Evolutionary conservation across 495 filamentous ascomycete species (phyloP).

Genomic region (Xylaria scruposa): DNA sequence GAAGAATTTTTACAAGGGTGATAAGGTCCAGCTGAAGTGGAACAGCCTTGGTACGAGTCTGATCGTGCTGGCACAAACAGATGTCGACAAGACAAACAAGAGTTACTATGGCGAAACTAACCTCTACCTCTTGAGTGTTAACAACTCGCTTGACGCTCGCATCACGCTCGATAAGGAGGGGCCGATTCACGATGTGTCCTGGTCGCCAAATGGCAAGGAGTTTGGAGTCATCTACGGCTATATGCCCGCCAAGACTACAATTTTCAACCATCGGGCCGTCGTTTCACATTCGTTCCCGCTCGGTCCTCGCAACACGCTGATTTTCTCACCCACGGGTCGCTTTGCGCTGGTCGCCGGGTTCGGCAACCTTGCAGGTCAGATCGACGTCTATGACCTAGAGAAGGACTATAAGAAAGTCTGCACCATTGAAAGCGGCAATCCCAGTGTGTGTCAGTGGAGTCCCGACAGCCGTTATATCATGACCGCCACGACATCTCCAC

Average conservation of each 20-base stretch:
- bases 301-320: constrained; percentile 88
- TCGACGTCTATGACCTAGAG: constrained; percentile 95
- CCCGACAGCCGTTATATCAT: constrained; percentile 94
- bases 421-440: constrained; percentile 94
- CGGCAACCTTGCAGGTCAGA: constrained; percentile 95
- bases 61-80: constrained; percentile 96
- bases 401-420: constrained; percentile 88
- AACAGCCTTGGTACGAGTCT: constrained; percentile 87
- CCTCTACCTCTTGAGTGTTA: constrained; percentile 91
- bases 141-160: constrained; percentile 89
- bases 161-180: constrained; percentile 96
- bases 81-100: constrained; percentile 97
- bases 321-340: constrained; percentile 91
- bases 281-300: constrained; percentile 82
- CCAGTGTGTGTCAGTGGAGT: constrained; percentile 94
- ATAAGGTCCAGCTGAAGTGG: constrained; percentile 98
- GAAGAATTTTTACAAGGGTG: constrained; percentile 99
- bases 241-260: constrained; percentile 96
- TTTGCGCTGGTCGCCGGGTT: constrained; percentile 96
- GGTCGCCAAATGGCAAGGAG: constrained; percentile 95
- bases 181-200: constrained; percentile 97
- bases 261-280: constrained; percentile 88
- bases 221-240: constrained; percentile 97
- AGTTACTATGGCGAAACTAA: constrained; percentile 99
- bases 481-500: constrained; percentile 94